These are phyloP conservation scores for Neonectria ditissima DNA, from an alignment of 2,329 filamentous ascomycete genomes.

Conservation along the genomic window DNA sequence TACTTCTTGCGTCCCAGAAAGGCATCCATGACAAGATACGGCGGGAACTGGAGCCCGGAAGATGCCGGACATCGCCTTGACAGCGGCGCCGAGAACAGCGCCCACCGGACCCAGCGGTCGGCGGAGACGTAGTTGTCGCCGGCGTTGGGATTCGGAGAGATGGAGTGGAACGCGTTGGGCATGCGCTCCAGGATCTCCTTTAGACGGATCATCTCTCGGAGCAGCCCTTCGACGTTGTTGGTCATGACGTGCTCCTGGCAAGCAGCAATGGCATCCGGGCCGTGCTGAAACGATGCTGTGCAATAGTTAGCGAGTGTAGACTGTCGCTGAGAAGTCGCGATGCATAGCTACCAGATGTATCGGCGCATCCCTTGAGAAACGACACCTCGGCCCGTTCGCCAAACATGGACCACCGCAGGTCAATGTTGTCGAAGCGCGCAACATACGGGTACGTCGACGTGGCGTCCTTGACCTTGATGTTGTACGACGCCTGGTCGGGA, in stretches of 20 bases:
- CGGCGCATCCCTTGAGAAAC: slow-evolving; percentile 63
- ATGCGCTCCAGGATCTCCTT: slow-evolving; percentile 66
- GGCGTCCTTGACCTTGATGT: slow-evolving; percentile 61
- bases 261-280: slow-evolving; percentile 62
- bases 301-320: slow-evolving; percentile 7
- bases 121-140: slow-evolving; percentile 63
- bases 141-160: slow-evolving; percentile 64
- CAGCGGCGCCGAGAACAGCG: slow-evolving; percentile 62
- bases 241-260: slow-evolving; percentile 68
- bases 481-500: slow-evolving; percentile 66
- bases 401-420: slow-evolving; percentile 66
- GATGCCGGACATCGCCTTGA: slow-evolving; percentile 64
- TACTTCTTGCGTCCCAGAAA: slow-evolving; percentile 62
- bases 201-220: slow-evolving; percentile 62
- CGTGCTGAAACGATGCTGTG: slow-evolving; percentile 60
- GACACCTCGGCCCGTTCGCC: slow-evolving; percentile 63
- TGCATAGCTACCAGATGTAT: slow-evolving; percentile 50
- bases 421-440: slow-evolving; percentile 64
- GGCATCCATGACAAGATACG: slow-evolving; percentile 66
- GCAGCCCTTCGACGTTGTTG: slow-evolving; percentile 61
- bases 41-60: slow-evolving; percentile 64
- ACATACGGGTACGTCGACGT: slow-evolving; percentile 63
- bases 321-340: too few relatives aligned
- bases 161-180: slow-evolving; percentile 66
- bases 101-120: slow-evolving; percentile 63